phyloP scores from a whole-genome alignment of 345 rosid genomes.

The Durio zibethinus region DNA sequence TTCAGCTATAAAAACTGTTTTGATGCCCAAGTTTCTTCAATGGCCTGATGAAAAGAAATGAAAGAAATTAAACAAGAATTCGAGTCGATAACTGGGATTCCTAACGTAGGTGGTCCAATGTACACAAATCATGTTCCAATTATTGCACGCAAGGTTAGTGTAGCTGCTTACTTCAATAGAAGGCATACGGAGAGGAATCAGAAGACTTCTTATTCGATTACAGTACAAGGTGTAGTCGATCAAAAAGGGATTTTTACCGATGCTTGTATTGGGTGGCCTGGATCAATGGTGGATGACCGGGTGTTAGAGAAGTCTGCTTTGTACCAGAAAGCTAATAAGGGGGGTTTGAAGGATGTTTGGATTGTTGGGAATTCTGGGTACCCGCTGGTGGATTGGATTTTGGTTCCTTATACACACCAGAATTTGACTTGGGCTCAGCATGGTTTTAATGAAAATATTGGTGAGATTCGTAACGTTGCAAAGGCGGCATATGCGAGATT shows the following conservation, averaged over 20 bases:
- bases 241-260: constrained; percentile 47
- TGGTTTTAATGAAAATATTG: constrained; percentile 73
- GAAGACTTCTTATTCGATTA: constrained; percentile 47
- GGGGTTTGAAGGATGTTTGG: constrained; percentile 64
- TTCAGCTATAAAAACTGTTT: constrained; percentile 47
- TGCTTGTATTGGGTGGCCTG: constrained; percentile 39
- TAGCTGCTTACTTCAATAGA: constrained; percentile 54
- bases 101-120: constrained; percentile 43
- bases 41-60: constrained; percentile 43
- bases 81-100: constrained; percentile 34
- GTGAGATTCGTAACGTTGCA: background rate
- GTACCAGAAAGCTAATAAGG: constrained; percentile 3
- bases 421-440: constrained; percentile 83
- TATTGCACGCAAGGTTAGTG: constrained; percentile 48
- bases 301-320: constrained; percentile 30
- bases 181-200: constrained; percentile 56
- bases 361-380: constrained; percentile 67
- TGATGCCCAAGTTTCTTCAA: constrained; percentile 50
- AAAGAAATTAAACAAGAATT: constrained; percentile 24
- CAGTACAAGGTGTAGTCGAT: constrained; percentile 50
- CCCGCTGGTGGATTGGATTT: constrained; percentile 69
- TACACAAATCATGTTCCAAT: constrained; percentile 54
- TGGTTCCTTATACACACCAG: constrained; percentile 74
- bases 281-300: constrained; percentile 49
- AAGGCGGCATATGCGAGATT: background rate